Evolutionary conservation across 371 early-diverging fungal species (phyloP).

Genomic region (Dichotomocladium elegans): DNA sequence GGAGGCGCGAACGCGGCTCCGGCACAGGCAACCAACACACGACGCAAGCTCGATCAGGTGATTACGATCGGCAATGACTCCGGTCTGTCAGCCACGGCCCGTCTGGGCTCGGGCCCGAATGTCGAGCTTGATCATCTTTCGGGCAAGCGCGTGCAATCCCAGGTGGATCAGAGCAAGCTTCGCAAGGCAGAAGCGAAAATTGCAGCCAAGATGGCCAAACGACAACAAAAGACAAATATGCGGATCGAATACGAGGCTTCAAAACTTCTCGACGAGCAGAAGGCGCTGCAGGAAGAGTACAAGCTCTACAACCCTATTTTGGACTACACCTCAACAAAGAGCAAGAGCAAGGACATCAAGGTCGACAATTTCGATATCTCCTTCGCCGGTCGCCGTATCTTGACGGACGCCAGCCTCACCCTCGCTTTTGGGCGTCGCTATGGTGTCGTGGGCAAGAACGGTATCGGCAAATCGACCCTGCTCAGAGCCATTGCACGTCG

Average conservation of each 20-base stretch:
- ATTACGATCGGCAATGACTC: slow-evolving; percentile 56
- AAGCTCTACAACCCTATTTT: slow-evolving; percentile 78
- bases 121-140: slow-evolving; percentile 70
- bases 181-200: slow-evolving; percentile 92
- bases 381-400: slow-evolving; percentile 91
- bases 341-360: slow-evolving; percentile 92
- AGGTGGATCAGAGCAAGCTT: slow-evolving; percentile 88
- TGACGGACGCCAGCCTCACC: slow-evolving; percentile 81
- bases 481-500: slow-evolving; percentile 88
- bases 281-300: slow-evolving; percentile 64
- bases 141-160: slow-evolving; percentile 69
- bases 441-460: slow-evolving; percentile 98
- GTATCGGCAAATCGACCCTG: slow-evolving; percentile 97
- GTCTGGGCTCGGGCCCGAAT: slow-evolving; percentile 26
- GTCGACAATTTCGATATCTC: slow-evolving; percentile 95
- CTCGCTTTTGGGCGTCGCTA: slow-evolving; percentile 88
- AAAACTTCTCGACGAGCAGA: slow-evolving; percentile 71
- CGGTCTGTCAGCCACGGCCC: slow-evolving; percentile 53
- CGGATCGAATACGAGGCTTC: slow-evolving; percentile 70
- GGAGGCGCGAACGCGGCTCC: slow-evolving; percentile 5
- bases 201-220: slow-evolving; percentile 85
- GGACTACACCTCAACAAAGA: slow-evolving; percentile 80
- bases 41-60: slow-evolving; percentile 52
- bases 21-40: neutral
- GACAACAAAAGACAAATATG: slow-evolving; percentile 63